Evolutionary conservation across 2,329 filamentous ascomycete species (phyloP), one percentile per base, ranked within the genome.

Genomic region (Fusarium poae): DNA sequence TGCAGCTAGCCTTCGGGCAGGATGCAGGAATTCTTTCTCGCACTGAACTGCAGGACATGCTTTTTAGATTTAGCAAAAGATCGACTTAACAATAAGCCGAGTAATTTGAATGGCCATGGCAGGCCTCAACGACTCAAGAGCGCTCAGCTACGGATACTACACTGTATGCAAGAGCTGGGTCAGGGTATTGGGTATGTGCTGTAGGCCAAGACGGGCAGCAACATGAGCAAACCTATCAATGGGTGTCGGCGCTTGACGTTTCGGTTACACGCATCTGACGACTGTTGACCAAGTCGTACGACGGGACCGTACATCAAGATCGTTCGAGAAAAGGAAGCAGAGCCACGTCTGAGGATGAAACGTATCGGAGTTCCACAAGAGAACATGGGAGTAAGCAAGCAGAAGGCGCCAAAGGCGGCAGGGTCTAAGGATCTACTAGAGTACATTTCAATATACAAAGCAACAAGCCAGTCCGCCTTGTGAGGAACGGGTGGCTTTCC

Each of bases 271-370:
- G 62, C 46, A 48, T 57, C 55, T 62, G 55, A 39, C 43, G 43
- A 57, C 52, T 43, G 57, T 30, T 40, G 34, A 40, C 21, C 12
- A 39, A 58, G 65, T 72, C 66, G 65, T 69, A 67, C 64, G 55
- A 69, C 60, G 39, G 53, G 48, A 58, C 27, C 52, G 48, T 37
- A 53, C 58, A 55, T 59, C 52, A 50, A 62, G 64, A 69, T 69
- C 61, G 57, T 72, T 72, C 67, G 61, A 71, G 59, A 72, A 73
- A 66, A 67, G 56, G 67, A 73, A 68, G 60, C 50, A 64, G 63
- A 62, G 71, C 62, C 62, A 69, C 57, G 57, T 62, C 51, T 53
- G 48, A 62, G 30, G 37, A 56, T 72, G 65, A 64, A 71, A 68
- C 67, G 50, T 35, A 37, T 42, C 55, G 43, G 39, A 44, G 54